These are phyloP conservation scores for Pichia sp. DNA, from an alignment of 1,139 yeast genomes.

Conservation along the genomic window DNA sequence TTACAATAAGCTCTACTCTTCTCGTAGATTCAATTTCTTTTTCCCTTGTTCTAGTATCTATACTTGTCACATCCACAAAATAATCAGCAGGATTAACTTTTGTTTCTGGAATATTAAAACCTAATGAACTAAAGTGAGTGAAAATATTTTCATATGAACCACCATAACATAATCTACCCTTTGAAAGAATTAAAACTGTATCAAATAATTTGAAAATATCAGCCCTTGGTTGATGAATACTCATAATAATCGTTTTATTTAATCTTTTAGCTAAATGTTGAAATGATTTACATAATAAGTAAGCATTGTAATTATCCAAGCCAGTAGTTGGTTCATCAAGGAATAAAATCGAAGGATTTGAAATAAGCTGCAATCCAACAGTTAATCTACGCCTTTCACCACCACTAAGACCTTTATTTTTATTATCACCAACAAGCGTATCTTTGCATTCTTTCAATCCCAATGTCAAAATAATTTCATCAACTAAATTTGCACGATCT, in stretches of 20 bases:
- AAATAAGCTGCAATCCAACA: conserved; percentile 69
- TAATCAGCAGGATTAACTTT: conserved; percentile 57
- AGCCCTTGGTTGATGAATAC: conserved; percentile 81
- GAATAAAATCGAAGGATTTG: conserved; percentile 70
- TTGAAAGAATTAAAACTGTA: conserved; percentile 60
- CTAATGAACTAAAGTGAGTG: conserved; percentile 45
- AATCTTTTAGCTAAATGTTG: conserved; percentile 45
- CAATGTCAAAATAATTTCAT: conserved; percentile 54
- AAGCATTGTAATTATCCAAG: conserved; percentile 73
- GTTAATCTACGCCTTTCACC: conserved; percentile 80
- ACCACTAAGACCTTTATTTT: conserved; percentile 72
- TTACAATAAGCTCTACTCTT: conserved; percentile 42
- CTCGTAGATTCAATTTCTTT: conserved; percentile 39
- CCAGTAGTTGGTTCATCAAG: conserved; percentile 92
- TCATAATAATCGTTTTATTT: conserved; percentile 67
- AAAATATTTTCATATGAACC: conserved; percentile 18
- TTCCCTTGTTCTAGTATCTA: conserved; percentile 42
- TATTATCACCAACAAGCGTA: conserved; percentile 48
- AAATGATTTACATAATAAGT: conserved; percentile 56
- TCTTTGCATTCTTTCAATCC: conserved; percentile 61
- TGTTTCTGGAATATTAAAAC: conserved; percentile 38
- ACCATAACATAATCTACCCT: conserved; percentile 37
- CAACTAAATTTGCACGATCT: conserved; percentile 43
- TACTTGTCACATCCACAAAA: conserved; percentile 63
- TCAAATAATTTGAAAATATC: conserved; percentile 74